Conservation (phyloP, 805 yeast genomes). For the Kluyveromyces starmeri region DNA sequence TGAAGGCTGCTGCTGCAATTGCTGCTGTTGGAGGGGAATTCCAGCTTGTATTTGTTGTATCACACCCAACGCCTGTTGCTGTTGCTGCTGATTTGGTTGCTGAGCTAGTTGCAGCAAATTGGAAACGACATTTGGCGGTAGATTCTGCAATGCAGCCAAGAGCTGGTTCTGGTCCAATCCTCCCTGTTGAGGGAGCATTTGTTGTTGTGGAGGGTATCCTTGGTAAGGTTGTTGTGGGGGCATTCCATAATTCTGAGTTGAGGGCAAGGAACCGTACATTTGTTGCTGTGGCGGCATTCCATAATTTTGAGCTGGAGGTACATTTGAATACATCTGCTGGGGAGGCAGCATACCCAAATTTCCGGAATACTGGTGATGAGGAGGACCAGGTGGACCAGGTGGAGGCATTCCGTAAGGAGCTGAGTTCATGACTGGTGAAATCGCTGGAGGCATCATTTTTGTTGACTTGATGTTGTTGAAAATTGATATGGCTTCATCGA, state of each 20-base stretch:
- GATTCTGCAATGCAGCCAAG: constrained; percentile 26
- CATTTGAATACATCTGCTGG: constrained; percentile 10
- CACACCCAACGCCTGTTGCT: constrained; percentile 24
- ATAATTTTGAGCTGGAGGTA: constrained; percentile 8
- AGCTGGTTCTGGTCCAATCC: constrained; percentile 27
- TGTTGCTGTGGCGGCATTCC: constrained; percentile 10
- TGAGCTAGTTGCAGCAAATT: constrained; percentile 27
- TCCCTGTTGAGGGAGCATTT: constrained; percentile 18
- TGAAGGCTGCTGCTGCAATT: constrained; percentile 14
- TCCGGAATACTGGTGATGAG: constrained; percentile 1
- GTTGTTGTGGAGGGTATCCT: constrained; percentile 19
- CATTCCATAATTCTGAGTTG: constrained; percentile 4
- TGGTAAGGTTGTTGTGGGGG: constrained; percentile 20
- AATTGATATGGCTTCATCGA: constrained; percentile 50
- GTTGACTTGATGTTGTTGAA: constrained; percentile 25
- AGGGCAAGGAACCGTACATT: constrained; percentile 9
- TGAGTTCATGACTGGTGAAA: constrained; percentile 11
- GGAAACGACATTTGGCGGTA: constrained; percentile 29
- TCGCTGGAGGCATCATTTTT: constrained; percentile 12
- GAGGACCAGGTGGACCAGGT: constrained; percentile 8
- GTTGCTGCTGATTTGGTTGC: constrained; percentile 27
- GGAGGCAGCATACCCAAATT: constrained; percentile 7
- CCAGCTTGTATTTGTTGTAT: constrained; percentile 28
- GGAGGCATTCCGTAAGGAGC: constrained; percentile 12
- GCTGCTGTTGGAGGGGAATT: constrained; percentile 10